These are phyloP conservation scores for Colletotrichum orchidophilum DNA, from an alignment of 2,329 filamentous ascomycete species.

Conservation along the genomic window DNA sequence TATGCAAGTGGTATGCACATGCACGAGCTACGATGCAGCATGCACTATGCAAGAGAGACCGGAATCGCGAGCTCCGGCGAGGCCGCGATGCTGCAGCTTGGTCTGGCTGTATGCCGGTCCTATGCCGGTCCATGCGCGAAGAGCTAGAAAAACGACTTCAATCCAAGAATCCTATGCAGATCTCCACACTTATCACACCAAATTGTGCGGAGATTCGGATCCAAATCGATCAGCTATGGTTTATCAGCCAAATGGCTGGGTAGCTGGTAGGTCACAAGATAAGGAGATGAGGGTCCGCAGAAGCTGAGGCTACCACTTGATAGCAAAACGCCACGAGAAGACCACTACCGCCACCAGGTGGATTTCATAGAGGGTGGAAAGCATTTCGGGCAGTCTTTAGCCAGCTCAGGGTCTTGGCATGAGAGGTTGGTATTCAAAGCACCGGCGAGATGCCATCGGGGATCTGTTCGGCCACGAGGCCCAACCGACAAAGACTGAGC, in stretches of 20 bases:
- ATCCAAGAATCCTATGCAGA: slow-evolving; percentile 5
- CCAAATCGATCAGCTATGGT: not conserved
- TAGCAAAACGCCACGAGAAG: not conserved
- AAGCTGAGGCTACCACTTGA: not conserved
- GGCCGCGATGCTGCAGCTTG: not conserved
- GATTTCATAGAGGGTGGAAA: not conserved
- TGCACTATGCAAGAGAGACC: not conserved
- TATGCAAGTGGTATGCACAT: slow-evolving; percentile 7
- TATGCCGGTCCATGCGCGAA: not conserved
- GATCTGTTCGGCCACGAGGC: not conserved
- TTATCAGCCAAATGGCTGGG: not conserved
- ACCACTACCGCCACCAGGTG: not conserved
- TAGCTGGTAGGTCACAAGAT: not conserved
- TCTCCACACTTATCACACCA: not conserved
- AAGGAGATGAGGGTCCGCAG: not conserved
- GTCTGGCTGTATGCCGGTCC: not conserved
- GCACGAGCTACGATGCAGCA: not conserved
- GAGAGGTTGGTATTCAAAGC: not conserved
- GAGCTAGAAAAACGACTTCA: not conserved
- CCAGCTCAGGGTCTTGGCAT: not conserved
- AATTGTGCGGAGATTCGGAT: not conserved
- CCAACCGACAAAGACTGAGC: not conserved
- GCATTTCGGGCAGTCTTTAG: not conserved
- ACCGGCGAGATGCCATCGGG: not conserved
- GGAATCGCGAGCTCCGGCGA: not conserved